Evolutionary conservation across 495 filamentous ascomycete species (phyloP), one percentile per base, ranked within the genome.

Genomic region (Daldinia bambusicola): DNA sequence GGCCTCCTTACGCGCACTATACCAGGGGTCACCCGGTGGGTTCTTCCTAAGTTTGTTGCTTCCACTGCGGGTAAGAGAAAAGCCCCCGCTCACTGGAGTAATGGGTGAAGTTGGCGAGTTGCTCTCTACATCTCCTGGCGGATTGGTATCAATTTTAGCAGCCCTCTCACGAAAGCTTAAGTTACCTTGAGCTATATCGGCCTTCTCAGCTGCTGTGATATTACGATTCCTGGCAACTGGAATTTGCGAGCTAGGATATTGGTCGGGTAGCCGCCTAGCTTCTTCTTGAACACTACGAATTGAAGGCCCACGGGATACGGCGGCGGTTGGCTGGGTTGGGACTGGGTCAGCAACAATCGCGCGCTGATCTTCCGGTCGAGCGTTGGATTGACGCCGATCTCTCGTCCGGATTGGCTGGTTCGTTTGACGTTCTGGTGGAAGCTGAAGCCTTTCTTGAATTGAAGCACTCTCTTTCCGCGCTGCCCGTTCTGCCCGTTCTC

Each of bases 401-500:
- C 56, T 56, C 7, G 58, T 32, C 70, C 36, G 79, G 71, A 41
- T 72, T 70, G 53, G 51, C 53, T 72, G 75, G n/a, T 40, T 43
- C 10, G 5, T 59, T 60, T 52, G 48, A 26, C 38, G 70, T 12
- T 59, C 69, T 13, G 61, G 68, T 50, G 10, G 61, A 52, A 59
- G 62, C 32, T 65, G 58, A 67, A 68, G 63, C 37, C 63, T 69
- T n/a, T 63, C 67, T 58, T 76, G 66, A 31, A 62, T 66, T 14
- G 57, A 61, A 40, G 72, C 70, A 55, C 72, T 74, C 48, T 79
- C 76, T 16, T 71, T 76, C 45, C 69, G 78, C 22, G 78, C 81
- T 30, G 79, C 80, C 70, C 78, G 82, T 60, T 87, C 84, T 82
- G 79, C 80, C 70, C 78, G 82, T 60, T 87, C 84, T 82, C 89